A percentile compares a stretch with the other conserved stretches of the same genome.
Evolutionary conservation across 345 rosid genomes (phyloP).

Genomic region (Psidium guajava): DNA sequence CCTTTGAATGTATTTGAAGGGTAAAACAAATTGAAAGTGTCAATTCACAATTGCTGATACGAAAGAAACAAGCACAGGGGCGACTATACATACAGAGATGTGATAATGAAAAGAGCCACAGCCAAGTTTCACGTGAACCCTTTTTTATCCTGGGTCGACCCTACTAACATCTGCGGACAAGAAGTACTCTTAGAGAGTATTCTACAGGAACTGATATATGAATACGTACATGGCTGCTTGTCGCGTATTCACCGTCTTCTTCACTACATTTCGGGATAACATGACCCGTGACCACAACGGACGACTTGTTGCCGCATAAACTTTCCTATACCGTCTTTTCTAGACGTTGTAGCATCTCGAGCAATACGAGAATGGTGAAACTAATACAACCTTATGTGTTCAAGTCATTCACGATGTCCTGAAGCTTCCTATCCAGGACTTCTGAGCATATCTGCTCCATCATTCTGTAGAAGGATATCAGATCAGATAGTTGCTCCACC

Average conservation of each 20-base stretch:
- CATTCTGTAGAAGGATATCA: conserved; percentile 63
- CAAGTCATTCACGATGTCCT: conserved; percentile 23
- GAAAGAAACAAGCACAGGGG: not conserved
- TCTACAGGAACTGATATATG: not conserved
- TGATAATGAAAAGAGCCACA: not conserved
- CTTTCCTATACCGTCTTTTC: not conserved
- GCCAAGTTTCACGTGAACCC: not conserved
- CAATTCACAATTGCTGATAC: not conserved
- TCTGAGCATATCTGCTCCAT: conserved; percentile 79
- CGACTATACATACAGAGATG: not conserved
- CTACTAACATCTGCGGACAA: not conserved
- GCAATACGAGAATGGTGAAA: not conserved
- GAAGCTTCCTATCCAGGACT: conserved; percentile 47
- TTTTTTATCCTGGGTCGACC: not conserved
- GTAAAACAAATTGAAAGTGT: not conserved
- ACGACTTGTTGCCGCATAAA: not conserved
- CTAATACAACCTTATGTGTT: not conserved
- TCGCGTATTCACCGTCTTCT: not conserved
- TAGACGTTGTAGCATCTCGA: accelerated
- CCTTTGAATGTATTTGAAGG: not conserved
- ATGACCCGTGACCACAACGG: not conserved
- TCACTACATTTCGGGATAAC: not conserved
- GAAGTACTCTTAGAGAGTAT: not conserved
- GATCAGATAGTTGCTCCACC: conserved; percentile 59
- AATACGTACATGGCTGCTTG: not conserved